phyloP scores from a whole-genome alignment of 768 basidiomycete species.

The Macrocybe gigantea region DNA sequence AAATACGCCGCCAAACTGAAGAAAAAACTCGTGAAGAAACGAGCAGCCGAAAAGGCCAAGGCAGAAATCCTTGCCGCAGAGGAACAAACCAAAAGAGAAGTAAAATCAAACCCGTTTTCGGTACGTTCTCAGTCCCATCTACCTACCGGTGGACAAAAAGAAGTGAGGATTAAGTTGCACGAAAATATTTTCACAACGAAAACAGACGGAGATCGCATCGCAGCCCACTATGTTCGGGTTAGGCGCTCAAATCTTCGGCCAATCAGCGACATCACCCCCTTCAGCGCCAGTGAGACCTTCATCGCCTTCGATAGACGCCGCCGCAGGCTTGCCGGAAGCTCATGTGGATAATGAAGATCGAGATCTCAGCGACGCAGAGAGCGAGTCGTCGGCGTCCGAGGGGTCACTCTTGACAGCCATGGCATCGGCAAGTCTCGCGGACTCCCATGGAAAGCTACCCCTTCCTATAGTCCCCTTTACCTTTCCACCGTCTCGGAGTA shows the following conservation, averaged over 20 bases:
- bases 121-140: constrained; percentile 28
- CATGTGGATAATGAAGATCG: constrained; percentile 25
- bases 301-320: neutral
- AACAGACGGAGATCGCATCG: constrained; percentile 18
- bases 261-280: constrained; percentile 12
- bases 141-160: neutral
- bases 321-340: neutral
- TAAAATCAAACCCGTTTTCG: constrained; percentile 64
- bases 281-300: constrained; percentile 6
- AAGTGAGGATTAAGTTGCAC: neutral
- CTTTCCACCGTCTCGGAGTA: constrained; percentile 74
- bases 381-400: constrained; percentile 37
- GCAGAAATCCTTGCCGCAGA: constrained; percentile 23
- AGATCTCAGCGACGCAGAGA: constrained; percentile 14
- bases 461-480: constrained; percentile 64
- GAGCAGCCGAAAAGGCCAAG: constrained; percentile 32
- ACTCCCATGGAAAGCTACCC: constrained; percentile 65
- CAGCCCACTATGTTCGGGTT: constrained; percentile 40
- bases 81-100: constrained; percentile 19
- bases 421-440: constrained; percentile 44
- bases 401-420: constrained; percentile 53
- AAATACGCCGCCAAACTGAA: constrained; percentile 71
- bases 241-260: constrained; percentile 65
- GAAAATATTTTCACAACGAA: constrained; percentile 12
- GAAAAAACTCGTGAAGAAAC: constrained; percentile 39